phyloP scores from a whole-genome alignment of 305 asterid species.

The Fraxinus velutina region DNA sequence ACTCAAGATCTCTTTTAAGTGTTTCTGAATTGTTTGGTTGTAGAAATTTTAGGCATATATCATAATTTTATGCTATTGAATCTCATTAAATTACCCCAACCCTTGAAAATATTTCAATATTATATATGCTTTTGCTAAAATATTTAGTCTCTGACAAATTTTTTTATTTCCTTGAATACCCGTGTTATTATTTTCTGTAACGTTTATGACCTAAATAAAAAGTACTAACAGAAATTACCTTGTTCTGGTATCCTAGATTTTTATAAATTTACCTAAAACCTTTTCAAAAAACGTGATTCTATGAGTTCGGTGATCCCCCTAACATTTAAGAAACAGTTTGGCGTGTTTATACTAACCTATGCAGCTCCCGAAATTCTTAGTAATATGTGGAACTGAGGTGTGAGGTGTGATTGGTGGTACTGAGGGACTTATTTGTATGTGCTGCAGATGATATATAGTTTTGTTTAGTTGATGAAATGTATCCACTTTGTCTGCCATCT shows the following conservation, averaged over 20 bases:
- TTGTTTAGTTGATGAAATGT: background rate
- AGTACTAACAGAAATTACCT: background rate
- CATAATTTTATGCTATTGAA: background rate
- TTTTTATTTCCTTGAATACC: background rate
- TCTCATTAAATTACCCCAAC: background rate
- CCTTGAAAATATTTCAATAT: background rate
- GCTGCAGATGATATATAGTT: background rate
- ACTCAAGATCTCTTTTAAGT: background rate
- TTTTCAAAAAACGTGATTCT: background rate
- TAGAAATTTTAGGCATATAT: background rate
- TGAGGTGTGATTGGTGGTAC: background rate
- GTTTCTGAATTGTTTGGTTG: background rate
- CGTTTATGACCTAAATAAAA: background rate
- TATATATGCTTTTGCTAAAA: background rate
- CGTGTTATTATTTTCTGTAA: background rate
- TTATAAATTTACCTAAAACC: background rate
- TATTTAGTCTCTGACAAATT: background rate
- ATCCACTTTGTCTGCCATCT: background rate
- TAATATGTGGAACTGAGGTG: background rate
- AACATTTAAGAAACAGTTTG: background rate
- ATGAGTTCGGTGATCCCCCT: background rate
- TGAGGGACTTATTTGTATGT: background rate
- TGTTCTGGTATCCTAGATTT: background rate
- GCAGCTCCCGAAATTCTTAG: background rate
- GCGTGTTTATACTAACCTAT: background rate